Evolutionary conservation across 495 filamentous ascomycete genomes (phyloP).

Genomic region (Neurospora sp.): DNA sequence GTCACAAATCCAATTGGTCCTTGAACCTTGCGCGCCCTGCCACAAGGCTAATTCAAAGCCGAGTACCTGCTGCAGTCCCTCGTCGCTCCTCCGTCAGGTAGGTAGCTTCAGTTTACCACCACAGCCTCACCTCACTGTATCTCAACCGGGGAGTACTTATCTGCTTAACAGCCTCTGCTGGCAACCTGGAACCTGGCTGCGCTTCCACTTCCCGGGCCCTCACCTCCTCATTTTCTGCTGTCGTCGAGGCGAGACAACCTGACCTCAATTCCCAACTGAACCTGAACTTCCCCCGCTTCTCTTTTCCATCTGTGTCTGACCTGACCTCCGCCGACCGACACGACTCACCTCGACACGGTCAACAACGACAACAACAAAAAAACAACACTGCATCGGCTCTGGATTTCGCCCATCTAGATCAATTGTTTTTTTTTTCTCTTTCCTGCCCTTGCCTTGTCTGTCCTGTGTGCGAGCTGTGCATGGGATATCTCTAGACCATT

Average conservation of each 20-base stretch:
- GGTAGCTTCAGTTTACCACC: slow-evolving; percentile 9
- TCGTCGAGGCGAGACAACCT: background rate
- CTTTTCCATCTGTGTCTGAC: background rate
- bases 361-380: background rate
- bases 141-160: background rate
- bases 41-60: slow-evolving; percentile 30
- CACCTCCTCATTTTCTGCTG: background rate
- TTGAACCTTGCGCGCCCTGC: slow-evolving; percentile 8
- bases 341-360: background rate
- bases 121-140: slow-evolving; percentile 20
- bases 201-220: background rate
- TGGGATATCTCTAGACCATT: background rate
- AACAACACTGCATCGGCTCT: background rate
- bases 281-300: background rate
- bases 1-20: background rate
- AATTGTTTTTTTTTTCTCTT: background rate
- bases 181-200: background rate
- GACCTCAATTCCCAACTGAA: background rate
- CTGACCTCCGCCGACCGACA: background rate
- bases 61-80: slow-evolving; percentile 7
- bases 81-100: background rate
- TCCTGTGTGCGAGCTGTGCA: background rate
- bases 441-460: background rate
- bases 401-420: background rate
- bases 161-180: slow-evolving; percentile 3